Percentiles rank a stretch among this genome's conserved stretches.
Evolutionary conservation across 2,329 filamentous ascomycete species (phyloP).

Genomic region (Dryadomyces quercus-mongolicae): DNA sequence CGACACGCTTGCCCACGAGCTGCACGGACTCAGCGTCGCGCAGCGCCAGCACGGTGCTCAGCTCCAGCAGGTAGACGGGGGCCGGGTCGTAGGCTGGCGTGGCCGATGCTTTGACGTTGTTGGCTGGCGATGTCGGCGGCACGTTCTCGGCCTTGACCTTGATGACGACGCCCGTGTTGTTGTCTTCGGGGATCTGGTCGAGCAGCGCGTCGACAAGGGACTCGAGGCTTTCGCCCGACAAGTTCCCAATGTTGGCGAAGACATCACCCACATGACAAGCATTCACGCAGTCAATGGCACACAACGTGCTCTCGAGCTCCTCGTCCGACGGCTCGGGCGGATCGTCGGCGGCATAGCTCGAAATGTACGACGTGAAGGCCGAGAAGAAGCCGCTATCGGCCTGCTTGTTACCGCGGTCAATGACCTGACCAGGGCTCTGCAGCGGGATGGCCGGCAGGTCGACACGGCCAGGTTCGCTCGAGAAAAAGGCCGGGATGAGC

Average conservation of each 20-base stretch:
- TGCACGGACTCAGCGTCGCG: slow-evolving; percentile 62
- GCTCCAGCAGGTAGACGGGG: slow-evolving; percentile 80
- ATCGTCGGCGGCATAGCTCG: slow-evolving; percentile 97
- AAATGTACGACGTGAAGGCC: slow-evolving; percentile 90
- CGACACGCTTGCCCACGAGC: slow-evolving; percentile 64
- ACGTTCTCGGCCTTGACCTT: slow-evolving; percentile 79
- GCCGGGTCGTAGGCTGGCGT: slow-evolving; percentile 69
- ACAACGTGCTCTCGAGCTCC: slow-evolving; percentile 89
- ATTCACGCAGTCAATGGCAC: slow-evolving; percentile 87
- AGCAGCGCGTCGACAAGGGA: slow-evolving; percentile 60
- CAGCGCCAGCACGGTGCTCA: slow-evolving; percentile 72
- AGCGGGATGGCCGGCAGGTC: slow-evolving; percentile 74
- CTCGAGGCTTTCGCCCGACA: slow-evolving; percentile 24
- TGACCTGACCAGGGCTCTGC: slow-evolving; percentile 82
- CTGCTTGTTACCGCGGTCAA: slow-evolving; percentile 71
- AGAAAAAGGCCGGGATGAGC: slow-evolving; percentile 70
- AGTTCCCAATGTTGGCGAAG: slow-evolving; percentile 62
- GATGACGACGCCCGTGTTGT: slow-evolving; percentile 63
- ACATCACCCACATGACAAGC: slow-evolving; percentile 77
- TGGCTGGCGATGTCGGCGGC: slow-evolving; percentile 37
- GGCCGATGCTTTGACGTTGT: slow-evolving; percentile 43
- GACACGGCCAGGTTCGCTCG: slow-evolving; percentile 47
- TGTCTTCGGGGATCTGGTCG: slow-evolving; percentile 76
- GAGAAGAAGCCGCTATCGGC: slow-evolving; percentile 82
- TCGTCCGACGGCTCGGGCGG: slow-evolving; percentile 95